Evolutionary conservation across 1,284 basidiomycete species (phyloP), one percentile per base, ranked within the genome.

Genomic region (Ustilago sp.): DNA sequence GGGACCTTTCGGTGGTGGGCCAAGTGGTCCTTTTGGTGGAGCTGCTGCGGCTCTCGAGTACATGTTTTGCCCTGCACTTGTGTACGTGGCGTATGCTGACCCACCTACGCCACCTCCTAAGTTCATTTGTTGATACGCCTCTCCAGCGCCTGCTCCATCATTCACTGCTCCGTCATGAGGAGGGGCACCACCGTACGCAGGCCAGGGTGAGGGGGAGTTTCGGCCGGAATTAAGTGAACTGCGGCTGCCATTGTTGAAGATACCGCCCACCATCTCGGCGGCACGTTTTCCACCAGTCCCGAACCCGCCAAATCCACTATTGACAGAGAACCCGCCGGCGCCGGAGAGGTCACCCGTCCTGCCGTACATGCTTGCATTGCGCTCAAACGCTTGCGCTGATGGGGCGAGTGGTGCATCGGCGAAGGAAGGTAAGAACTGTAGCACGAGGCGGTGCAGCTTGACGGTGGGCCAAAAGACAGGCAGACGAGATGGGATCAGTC

Each of bases 401-500:
- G 69, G 65, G 8, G 60, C 59, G 3, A 62, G 57, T 8, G 69
- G 64, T 23, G 63, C 67, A 17, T 69, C 63, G 2, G 66, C 63
- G 7, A 69, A 43, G 23, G 54, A 48, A 9, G 69, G 74, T n/a
- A 77, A 38, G 12, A 62, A 43, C 34, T 48, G 59, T 38, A 77
- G 17, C 28, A 73, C 47, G 47, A 72, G 39, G 8, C 67, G 66
- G 23, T 77, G 80, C 34, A 80, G 53, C 43, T 73, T 71, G 43
- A 81, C 72, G 15, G 84, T 85, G 13, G 81, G 80, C 80, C 81
- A 82, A 45, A 85, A 85, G 39, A 85, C 56, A 19, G 84, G 80
- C 17, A 85, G 57, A n/a, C 84, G 77, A 12, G 77, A 72, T 13
- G 83, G 84, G 15, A 84, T 54, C 17, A 80, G 62, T 32, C 63